Evolutionary conservation across 1,139 yeast species (phyloP).

Genomic region (Waltiozyma sp.): DNA sequence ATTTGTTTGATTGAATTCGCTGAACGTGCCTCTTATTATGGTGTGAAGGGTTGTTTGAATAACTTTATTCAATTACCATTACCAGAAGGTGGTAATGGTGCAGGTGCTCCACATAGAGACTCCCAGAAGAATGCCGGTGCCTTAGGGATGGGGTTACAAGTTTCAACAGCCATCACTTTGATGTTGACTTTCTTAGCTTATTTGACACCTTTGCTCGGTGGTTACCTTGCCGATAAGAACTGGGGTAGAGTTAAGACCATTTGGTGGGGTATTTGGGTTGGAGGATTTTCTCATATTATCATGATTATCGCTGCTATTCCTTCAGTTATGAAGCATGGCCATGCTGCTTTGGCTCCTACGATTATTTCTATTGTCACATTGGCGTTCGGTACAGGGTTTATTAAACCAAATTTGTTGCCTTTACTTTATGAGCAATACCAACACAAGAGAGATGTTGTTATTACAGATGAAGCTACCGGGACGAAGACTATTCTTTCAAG

Average conservation of each 20-base stretch:
- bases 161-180: conserved; percentile 70
- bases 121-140: conserved; percentile 41
- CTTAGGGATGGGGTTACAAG: conserved; percentile 45
- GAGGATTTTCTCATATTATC: conserved; percentile 51
- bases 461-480: conserved; percentile 26
- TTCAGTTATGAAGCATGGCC: conserved; percentile 34
- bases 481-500: conserved; percentile 63
- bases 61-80: conserved; percentile 63
- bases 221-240: conserved; percentile 63
- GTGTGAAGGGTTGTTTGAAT: conserved; percentile 65
- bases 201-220: conserved; percentile 70
- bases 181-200: conserved; percentile 80
- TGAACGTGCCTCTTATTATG: conserved; percentile 79
- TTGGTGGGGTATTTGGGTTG: conserved; percentile 45
- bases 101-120: conserved; percentile 33
- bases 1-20: conserved; percentile 73
- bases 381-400: conserved; percentile 76
- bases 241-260: conserved; percentile 68
- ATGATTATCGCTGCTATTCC: conserved; percentile 68
- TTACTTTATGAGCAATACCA: conserved; percentile 68
- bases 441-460: conserved; percentile 44
- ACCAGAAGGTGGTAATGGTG: conserved; percentile 37
- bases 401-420: conserved; percentile 71
- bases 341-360: conserved; percentile 36
- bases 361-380: conserved; percentile 51